Percentiles rank a stretch among this genome's conserved stretches.
Conservation (phyloP, 129 eudicot species). For the Artemisia annua region DNA sequence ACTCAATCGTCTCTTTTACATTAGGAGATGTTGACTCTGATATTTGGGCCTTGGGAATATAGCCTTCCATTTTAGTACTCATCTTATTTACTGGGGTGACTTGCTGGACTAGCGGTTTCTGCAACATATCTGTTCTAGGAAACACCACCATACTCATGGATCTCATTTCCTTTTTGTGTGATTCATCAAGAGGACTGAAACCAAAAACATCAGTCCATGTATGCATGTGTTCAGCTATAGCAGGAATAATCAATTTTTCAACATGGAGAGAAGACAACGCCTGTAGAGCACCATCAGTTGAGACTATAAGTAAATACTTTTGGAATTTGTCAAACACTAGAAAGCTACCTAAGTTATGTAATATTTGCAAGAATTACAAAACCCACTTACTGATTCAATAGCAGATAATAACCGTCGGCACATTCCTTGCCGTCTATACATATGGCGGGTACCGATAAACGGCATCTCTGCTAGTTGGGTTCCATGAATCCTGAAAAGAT, state of each 20-base stretch:
- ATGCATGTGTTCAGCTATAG: conserved; percentile 83
- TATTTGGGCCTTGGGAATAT: conserved; percentile 16
- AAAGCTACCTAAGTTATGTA: not conserved
- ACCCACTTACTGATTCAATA: conserved; percentile 70
- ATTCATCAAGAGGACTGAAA: conserved; percentile 61
- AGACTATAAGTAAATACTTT: not conserved
- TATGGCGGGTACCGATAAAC: conserved; percentile 92
- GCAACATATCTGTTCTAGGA: conserved; percentile 92
- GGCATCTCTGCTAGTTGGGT: conserved; percentile 97
- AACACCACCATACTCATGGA: conserved; percentile 83
- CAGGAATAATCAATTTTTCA: conserved; percentile 81
- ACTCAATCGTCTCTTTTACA: conserved; percentile 20
- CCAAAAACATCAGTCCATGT: conserved; percentile 83
- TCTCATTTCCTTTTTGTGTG: conserved; percentile 67
- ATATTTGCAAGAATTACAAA: not conserved
- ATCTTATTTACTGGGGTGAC: conserved; percentile 22
- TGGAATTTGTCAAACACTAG: not conserved
- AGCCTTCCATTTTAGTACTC: conserved; percentile 13
- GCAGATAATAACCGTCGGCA: conserved; percentile 79
- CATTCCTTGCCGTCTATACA: conserved; percentile 98
- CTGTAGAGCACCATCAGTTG: conserved; percentile 36
- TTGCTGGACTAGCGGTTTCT: conserved; percentile 43
- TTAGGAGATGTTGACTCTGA: conserved; percentile 39
- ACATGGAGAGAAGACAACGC: conserved; percentile 64
- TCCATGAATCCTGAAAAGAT: conserved; percentile 70